Base-by-base conservation (phyloP, 2,329 filamentous ascomycete genomes). In the Calonectria pseudoreteaudii region DNA sequence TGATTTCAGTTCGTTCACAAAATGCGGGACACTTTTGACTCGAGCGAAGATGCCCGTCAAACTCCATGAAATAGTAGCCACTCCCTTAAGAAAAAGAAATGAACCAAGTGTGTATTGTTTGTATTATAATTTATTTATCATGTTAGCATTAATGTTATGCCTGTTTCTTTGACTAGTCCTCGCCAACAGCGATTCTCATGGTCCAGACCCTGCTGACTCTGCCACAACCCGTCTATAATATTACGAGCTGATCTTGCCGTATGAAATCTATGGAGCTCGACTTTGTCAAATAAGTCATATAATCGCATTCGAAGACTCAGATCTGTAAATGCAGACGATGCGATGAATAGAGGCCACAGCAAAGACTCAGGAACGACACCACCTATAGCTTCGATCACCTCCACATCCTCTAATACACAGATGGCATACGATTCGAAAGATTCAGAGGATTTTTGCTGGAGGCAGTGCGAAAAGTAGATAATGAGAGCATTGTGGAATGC, bases 401-500 rank as follows among this genome's bases (percentile, higher is more conserved):
- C 77, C 2, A 80, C 73, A 23, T 67, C 72, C 0, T 78, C 68
- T 0, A 80, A 58, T 1, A 80, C 74, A 0, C 36, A 53, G 10
- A 74, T 44, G 0, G 77, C 73, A 26, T 80, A 77, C 2, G 53
- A 67, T 2, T 72, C 72, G 2, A 80, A 62, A 20, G 77, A 80
- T 0, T 71, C 66, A 20, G 75, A 67, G 4, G 71, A 68, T 3
- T 78, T 69, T 0, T 76, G 56, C 4, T 74, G 68, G 0, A 80
- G 67, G 10, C 76, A 73, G n/a, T 79, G 77, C 0, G 79, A 72
- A 36, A 81, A 79, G 68, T 81, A 80, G 1, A 80, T 78, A 23
- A 80, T 76, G 14, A 80, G 44, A 34, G 79, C 79, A 36, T 81
- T 77, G 34, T 80, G 75, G 50, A 81, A 81, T 11, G 77, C 77